A percentile compares a stretch with the other conserved stretches of the same genome.
Conservation (phyloP, 768 basidiomycete species). For the Mycena filopes region DNA sequence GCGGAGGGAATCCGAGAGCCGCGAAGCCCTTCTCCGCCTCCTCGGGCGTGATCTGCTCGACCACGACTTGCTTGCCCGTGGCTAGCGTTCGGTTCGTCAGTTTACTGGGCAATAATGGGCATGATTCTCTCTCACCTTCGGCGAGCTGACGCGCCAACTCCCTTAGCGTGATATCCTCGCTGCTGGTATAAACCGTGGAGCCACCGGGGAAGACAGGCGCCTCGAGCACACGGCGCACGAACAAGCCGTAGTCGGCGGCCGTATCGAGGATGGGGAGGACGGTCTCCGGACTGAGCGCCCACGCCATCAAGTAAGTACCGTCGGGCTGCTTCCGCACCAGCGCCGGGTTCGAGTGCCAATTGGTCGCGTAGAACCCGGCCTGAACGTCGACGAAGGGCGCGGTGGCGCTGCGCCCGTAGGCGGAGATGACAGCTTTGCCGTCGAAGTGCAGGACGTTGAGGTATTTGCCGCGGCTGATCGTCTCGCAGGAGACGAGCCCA, state of each 20-base stretch:
- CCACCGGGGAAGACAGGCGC: too few relatives aligned
- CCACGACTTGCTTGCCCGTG: neutral
- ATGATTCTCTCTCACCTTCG: neutral
- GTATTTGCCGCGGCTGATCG: conserved; percentile 2
- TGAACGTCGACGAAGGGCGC: neutral
- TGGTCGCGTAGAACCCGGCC: neutral
- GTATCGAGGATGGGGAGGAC: neutral
- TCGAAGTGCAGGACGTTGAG: neutral
- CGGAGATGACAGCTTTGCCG: conserved; percentile 1
- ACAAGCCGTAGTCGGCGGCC: neutral
- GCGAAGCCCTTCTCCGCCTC: neutral
- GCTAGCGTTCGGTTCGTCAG: too few relatives aligned
- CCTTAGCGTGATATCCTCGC: conserved; percentile 24
- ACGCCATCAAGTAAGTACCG: neutral
- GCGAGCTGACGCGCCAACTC: neutral
- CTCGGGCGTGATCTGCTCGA: neutral
- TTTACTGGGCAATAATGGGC: too few relatives aligned
- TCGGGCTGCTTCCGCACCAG: neutral
- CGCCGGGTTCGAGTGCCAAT: neutral
- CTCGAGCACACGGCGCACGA: neutral
- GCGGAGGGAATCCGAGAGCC: neutral
- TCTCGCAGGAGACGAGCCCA: neutral
- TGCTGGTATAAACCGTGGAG: neutral
- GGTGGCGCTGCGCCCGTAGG: neutral
- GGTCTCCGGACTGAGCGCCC: neutral